Evolutionary conservation across 2,329 filamentous ascomycete species (phyloP).

Genomic region (Teratosphaeria destructans): DNA sequence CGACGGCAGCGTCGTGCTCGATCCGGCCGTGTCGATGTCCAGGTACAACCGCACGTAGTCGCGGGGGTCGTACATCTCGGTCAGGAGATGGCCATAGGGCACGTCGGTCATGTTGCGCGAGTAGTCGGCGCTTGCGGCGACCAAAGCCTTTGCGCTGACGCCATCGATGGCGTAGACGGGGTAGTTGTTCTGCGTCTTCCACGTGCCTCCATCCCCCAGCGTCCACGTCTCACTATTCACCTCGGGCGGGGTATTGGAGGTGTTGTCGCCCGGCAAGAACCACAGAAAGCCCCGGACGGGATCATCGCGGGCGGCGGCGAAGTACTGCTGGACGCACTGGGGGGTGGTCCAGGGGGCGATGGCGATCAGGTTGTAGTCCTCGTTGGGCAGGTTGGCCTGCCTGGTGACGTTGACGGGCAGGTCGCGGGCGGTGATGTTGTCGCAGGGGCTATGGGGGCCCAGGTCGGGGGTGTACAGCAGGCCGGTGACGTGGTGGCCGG

Average conservation of each 20-base stretch:
- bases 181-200: conserved; percentile 60
- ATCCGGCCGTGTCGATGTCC: conserved; percentile 32
- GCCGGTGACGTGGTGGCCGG: conserved; percentile 58
- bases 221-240: conserved; percentile 56
- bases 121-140: conserved; percentile 59
- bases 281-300: conserved; percentile 51
- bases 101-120: conserved; percentile 58
- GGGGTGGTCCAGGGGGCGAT: conserved; percentile 76
- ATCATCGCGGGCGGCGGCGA: conserved; percentile 52
- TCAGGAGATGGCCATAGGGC: conserved; percentile 30
- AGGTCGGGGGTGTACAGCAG: conserved; percentile 79
- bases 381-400: conserved; percentile 52
- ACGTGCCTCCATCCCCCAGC: conserved; percentile 57
- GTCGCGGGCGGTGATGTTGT: conserved; percentile 50
- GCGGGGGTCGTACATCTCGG: conserved; percentile 26
- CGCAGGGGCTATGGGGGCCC: conserved; percentile 47
- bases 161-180: conserved; percentile 77
- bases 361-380: conserved; percentile 64
- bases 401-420: conserved; percentile 69
- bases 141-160: conserved; percentile 53
- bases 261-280: conserved; percentile 37
- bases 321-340: conserved; percentile 63
- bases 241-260: conserved; percentile 52
- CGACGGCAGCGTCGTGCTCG: conserved; percentile 44
- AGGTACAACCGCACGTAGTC: conserved; percentile 44